Evolutionary conservation across 352 stramenopile species (phyloP).

Genomic region (Phytophthora pistaciae): DNA sequence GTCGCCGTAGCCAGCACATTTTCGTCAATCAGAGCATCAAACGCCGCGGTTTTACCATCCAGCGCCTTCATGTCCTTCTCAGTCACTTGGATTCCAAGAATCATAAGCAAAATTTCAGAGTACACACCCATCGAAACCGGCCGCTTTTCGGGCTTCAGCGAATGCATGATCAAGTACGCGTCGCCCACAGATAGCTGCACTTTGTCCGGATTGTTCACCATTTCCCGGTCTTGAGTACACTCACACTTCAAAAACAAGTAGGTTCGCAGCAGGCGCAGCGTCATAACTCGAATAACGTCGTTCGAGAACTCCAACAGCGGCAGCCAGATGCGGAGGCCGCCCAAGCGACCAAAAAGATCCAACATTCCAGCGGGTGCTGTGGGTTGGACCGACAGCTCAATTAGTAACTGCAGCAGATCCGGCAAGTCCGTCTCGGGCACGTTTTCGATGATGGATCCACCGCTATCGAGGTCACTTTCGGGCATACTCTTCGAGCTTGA

Average conservation of each 20-base stretch:
- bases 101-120: constrained; percentile 79
- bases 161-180: constrained; percentile 85
- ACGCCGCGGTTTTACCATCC: constrained; percentile 56
- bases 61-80: constrained; percentile 60
- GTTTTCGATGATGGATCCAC: constrained; percentile 75
- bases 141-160: constrained; percentile 71
- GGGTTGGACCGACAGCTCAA: constrained; percentile 79
- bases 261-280: constrained; percentile 76
- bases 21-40: constrained; percentile 64
- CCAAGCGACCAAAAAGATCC: constrained; percentile 78
- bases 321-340: constrained; percentile 85
- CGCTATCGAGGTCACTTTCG: constrained; percentile 72
- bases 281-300: constrained; percentile 84
- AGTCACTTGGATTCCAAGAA: constrained; percentile 78
- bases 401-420: constrained; percentile 79
- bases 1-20: constrained; percentile 56
- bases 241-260: constrained; percentile 85
- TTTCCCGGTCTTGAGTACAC: constrained; percentile 70
- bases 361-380: constrained; percentile 76
- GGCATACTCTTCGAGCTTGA: constrained; percentile 61
- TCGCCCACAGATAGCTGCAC: constrained; percentile 82
- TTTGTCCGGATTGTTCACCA: constrained; percentile 72
- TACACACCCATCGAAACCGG: constrained; percentile 84
- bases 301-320: constrained; percentile 80
- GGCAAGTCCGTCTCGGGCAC: constrained; percentile 78